Evolutionary conservation across 805 yeast genomes (phyloP).

Genomic region (Cyberlindnera mycetangii): DNA sequence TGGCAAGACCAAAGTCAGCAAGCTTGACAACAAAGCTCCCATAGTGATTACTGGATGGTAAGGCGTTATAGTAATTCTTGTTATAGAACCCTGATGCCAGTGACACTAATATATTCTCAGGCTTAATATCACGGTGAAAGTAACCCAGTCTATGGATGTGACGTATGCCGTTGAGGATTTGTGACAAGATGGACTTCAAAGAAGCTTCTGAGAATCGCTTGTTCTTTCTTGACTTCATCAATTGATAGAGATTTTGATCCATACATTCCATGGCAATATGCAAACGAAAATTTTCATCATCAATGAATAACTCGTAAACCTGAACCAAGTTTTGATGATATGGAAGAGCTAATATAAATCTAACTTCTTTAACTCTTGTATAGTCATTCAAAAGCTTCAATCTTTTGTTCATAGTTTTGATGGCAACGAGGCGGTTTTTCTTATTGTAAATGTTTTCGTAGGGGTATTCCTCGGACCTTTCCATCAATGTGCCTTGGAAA

Average conservation of each 20-base stretch:
- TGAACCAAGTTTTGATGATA: constrained; percentile 72
- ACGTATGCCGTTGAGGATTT: constrained; percentile 69
- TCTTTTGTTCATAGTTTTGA: constrained; percentile 70
- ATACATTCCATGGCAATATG: constrained; percentile 88
- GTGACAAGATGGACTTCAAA: constrained; percentile 64
- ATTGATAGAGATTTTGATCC: constrained; percentile 77
- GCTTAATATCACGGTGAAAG: constrained; percentile 90
- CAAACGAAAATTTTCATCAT: constrained; percentile 51
- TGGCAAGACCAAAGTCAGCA: constrained; percentile 79
- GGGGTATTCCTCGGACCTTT: constrained; percentile 28
- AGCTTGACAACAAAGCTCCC: constrained; percentile 61
- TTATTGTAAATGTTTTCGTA: constrained; percentile 34
- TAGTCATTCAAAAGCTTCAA: constrained; percentile 53
- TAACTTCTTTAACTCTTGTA: constrained; percentile 60
- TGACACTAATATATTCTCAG: constrained; percentile 81
- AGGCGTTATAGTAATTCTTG: constrained; percentile 22
- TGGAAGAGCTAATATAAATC: constrained; percentile 63
- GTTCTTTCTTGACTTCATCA: constrained; percentile 60
- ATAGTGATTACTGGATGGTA: constrained; percentile 15
- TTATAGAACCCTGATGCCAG: constrained; percentile 52
- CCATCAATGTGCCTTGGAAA: constrained; percentile 45
- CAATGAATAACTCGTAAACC: constrained; percentile 77
- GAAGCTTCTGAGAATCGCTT: constrained; percentile 54
- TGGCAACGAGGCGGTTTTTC: constrained; percentile 56
- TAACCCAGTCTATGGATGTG: constrained; percentile 73